Evolutionary conservation across 2,329 filamentous ascomycete species (phyloP).

Genomic region (Cercospora sp.): DNA sequence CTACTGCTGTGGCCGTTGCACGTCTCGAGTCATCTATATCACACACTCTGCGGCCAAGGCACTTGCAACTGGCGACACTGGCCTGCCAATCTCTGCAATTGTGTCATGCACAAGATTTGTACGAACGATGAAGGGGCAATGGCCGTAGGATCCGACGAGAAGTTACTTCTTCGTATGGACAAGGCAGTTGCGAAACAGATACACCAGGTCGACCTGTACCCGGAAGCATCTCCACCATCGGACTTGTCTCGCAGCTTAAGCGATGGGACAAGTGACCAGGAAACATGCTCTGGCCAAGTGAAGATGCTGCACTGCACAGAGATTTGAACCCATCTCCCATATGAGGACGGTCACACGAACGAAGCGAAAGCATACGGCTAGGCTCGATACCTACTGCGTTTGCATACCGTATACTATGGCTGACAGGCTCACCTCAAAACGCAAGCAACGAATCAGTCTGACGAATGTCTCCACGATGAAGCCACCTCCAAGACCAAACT

Average conservation of each 20-base stretch:
- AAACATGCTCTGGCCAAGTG: not conserved
- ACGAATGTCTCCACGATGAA: not conserved
- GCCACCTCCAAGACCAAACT: not conserved
- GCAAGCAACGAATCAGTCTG: not conserved
- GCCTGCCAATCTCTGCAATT: not conserved
- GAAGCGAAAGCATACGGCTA: not conserved
- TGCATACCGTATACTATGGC: not conserved
- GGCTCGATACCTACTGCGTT: not conserved
- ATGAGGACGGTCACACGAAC: not conserved
- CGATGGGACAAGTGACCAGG: not conserved
- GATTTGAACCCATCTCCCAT: no score
- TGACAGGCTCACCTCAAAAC: not conserved
- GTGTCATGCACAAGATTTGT: not conserved
- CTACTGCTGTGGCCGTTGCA: not conserved
- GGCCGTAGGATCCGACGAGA: not conserved
- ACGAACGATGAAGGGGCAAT: not conserved
- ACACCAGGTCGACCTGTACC: not conserved
- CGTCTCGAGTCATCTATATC: not conserved
- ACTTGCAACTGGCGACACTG: not conserved
- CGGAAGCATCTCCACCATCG: not conserved
- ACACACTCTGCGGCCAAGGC: not conserved
- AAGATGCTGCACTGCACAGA: no score
- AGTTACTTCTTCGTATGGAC: not conserved
- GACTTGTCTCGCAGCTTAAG: not conserved
- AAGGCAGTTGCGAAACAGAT: not conserved